phyloP scores from a whole-genome alignment of 2,329 filamentous ascomycete genomes.

The Ophiocordyceps camponoti-floridani region DNA sequence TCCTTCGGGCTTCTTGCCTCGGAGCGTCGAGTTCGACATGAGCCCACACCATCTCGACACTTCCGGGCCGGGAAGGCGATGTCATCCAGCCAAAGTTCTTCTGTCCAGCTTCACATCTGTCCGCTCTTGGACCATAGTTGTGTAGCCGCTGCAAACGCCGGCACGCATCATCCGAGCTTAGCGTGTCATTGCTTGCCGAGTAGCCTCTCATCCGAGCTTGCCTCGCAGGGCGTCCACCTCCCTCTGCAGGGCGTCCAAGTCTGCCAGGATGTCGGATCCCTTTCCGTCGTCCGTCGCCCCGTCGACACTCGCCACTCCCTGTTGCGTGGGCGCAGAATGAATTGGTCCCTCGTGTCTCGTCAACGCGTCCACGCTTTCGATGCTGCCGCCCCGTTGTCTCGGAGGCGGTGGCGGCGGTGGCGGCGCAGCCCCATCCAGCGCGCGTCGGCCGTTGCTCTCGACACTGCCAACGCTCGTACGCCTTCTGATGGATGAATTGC shows the following conservation, averaged over 20 bases:
- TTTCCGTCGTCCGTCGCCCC: conserved; percentile 11
- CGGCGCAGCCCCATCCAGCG: conserved; percentile 11
- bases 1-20: neutral
- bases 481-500: conserved; percentile 24
- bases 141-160: neutral
- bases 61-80: neutral
- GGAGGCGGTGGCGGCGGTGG: conserved; percentile 31
- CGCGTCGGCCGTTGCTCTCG: conserved; percentile 15
- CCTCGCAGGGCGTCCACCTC: conserved; percentile 51
- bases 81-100: neutral
- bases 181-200: neutral
- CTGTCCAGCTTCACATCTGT: neutral
- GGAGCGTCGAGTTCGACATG: neutral
- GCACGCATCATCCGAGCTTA: neutral
- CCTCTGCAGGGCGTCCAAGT: conserved; percentile 51
- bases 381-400: conserved; percentile 27
- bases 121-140: neutral
- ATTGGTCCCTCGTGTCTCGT: conserved; percentile 6
- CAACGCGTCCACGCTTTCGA: conserved; percentile 20
- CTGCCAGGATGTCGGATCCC: conserved; percentile 47
- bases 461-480: conserved; percentile 23
- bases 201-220: conserved; percentile 6
- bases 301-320: neutral
- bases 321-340: no score
- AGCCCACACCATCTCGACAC: neutral